These are phyloP conservation scores for Schoenoplectus tabernaemontani DNA, from an alignment of 202 grass and related monocot genomes.

Conservation along the genomic window DNA sequence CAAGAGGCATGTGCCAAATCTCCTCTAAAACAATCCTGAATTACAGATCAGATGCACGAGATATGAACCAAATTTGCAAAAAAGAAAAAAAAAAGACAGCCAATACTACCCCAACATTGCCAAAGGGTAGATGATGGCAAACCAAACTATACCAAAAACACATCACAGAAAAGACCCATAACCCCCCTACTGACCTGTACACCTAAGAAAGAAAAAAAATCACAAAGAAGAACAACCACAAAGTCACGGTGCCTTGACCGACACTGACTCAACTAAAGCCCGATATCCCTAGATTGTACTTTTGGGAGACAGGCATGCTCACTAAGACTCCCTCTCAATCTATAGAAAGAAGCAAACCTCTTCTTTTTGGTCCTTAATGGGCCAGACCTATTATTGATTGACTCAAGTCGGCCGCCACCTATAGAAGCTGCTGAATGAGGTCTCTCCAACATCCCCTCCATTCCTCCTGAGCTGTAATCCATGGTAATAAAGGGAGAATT, in stretches of 20 bases:
- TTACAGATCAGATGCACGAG: conserved; percentile 47
- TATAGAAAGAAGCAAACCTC: conserved; percentile 35
- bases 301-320: conserved; percentile 49
- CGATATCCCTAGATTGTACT: conserved; percentile 35
- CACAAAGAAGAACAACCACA: conserved; percentile 36
- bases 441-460: conserved; percentile 28
- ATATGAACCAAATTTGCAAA: conserved; percentile 51
- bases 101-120: conserved; percentile 34
- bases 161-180: not conserved
- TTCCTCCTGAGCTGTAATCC: conserved; percentile 71
- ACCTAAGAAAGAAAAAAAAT: conserved; percentile 41
- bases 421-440: conserved; percentile 27
- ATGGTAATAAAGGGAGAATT: conserved; percentile 71
- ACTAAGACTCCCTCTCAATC: conserved; percentile 67
- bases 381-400: conserved; percentile 61
- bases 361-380: conserved; percentile 57
- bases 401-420: conserved; percentile 15
- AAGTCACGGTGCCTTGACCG: conserved; percentile 35
- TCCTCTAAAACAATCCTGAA: conserved; percentile 34
- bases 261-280: conserved; percentile 38
- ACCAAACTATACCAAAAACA: conserved; percentile 31
- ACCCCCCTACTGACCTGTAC: conserved; percentile 23
- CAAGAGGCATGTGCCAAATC: conserved; percentile 28
- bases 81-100: conserved; percentile 34
- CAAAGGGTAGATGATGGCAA: conserved; percentile 39